phyloP scores from a whole-genome alignment of 768 basidiomycete species.

The Termitomyces sp. region DNA sequence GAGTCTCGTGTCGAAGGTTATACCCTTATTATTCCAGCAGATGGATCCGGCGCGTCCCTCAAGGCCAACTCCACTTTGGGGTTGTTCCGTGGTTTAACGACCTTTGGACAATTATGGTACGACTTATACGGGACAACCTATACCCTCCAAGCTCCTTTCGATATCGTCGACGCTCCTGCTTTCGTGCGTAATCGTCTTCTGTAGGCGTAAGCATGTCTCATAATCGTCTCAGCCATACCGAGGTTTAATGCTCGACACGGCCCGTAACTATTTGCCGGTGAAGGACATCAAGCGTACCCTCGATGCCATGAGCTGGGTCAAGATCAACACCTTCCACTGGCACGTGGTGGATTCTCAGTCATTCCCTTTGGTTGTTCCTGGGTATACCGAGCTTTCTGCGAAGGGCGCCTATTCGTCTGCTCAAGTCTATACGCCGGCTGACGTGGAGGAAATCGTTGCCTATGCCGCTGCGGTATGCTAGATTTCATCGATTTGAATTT shows the following conservation, averaged over 20 bases:
- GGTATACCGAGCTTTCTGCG: slow-evolving; percentile 51
- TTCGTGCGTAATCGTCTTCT: slow-evolving; percentile 40
- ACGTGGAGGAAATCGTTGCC: slow-evolving; percentile 53
- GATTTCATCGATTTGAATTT: background rate
- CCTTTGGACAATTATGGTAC: slow-evolving; percentile 71
- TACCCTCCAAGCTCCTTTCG: slow-evolving; percentile 49
- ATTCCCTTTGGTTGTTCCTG: slow-evolving; percentile 65
- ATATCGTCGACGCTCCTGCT: slow-evolving; percentile 56
- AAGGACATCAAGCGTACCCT: slow-evolving; percentile 61
- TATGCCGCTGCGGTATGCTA: slow-evolving; percentile 65
- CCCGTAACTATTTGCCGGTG: slow-evolving; percentile 68
- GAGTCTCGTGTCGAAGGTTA: slow-evolving; percentile 60
- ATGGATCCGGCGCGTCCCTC: slow-evolving; percentile 51
- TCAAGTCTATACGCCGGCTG: slow-evolving; percentile 45
- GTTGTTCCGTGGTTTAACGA: slow-evolving; percentile 66
- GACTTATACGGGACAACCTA: slow-evolving; percentile 44
- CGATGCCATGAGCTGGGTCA: slow-evolving; percentile 76
- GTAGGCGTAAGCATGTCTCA: background rate
- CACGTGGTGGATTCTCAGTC: slow-evolving; percentile 79
- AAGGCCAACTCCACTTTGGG: slow-evolving; percentile 62
- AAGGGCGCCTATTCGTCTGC: slow-evolving; percentile 62
- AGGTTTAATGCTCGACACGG: slow-evolving; percentile 76
- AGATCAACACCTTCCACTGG: slow-evolving; percentile 83
- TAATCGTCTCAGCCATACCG: slow-evolving; percentile 50
- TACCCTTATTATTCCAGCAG: slow-evolving; percentile 45